Evolutionary conservation across 108 stramenopile genomes (phyloP), one percentile per base, ranked within the genome.

Genomic region (Skeletonema costatum): DNA sequence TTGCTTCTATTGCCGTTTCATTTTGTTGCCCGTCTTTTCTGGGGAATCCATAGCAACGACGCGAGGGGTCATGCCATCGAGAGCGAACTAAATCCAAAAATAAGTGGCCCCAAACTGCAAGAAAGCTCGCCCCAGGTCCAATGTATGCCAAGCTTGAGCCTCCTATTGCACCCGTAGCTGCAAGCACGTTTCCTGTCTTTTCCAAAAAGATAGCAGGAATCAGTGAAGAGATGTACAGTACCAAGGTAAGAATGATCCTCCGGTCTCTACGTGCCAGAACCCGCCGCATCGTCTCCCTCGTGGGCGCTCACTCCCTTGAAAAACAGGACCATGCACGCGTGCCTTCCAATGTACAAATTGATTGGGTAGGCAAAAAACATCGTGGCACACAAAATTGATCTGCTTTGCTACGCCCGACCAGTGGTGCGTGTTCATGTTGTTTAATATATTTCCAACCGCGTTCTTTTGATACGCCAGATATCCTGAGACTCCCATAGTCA

Each of bases 361-460:
- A 93, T 83, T 2, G 94, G 94, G 72, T 91, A 95, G 0, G 91
- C 92, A 84, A 88, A 89, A 29, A 95, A 80, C 94, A 95, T 95
- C 10, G 91, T 92, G 14, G 74, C 78, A 16, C 83, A 82, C 31
- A 93, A 63, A 17, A 93, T 74, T 8, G 68, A 83, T 36, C 90
- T 61, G 8, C 70, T 71, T 71, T 29, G 60, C 71, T 25, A 78
- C 31, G 2, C 77, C 77, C n/a, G 59, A 36, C 77, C 77, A 78
- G 60, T 78, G 70, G 35, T 78, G 42, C 21, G 90, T 81, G 29
- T 80, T 83, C 65, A 92, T 80, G 31, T 84, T 89, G 71, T 92
- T 88, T 33, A 92, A 68, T 35, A 96, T 78, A 76, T 93, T 92
- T 44, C 93, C 93, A 36, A 81, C 41, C 2, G 87, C 88, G 59